Evolutionary conservation across 176 grass and related monocot genomes (phyloP).

Genomic region (Sorghum bicolor): DNA sequence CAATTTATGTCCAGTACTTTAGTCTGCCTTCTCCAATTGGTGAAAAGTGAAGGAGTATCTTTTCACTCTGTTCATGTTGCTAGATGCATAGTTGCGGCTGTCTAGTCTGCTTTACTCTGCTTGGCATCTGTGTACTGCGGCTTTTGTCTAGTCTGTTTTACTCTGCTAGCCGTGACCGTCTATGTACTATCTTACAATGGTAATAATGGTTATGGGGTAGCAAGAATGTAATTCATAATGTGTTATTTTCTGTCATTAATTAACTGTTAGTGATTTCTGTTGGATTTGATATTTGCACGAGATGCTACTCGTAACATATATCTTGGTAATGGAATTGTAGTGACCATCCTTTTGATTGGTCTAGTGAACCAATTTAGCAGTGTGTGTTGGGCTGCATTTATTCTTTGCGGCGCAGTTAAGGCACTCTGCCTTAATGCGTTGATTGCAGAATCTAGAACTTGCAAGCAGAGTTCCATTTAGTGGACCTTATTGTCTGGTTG

Average conservation of each 20-base stretch:
- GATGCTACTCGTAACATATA: neutral
- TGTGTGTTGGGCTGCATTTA: neutral
- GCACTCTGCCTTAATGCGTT: neutral
- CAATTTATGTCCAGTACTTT: neutral
- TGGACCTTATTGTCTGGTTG: neutral
- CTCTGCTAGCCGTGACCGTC: neutral
- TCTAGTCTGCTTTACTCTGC: neutral
- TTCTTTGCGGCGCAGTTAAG: neutral
- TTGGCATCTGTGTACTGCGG: neutral
- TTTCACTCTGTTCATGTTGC: neutral
- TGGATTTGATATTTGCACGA: neutral
- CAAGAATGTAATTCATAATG: neutral
- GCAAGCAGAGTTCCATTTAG: neutral
- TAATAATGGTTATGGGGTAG: neutral
- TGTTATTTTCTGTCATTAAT: neutral
- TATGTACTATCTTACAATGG: neutral
- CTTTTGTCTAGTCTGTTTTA: neutral
- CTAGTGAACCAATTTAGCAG: neutral
- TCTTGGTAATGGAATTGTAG: neutral
- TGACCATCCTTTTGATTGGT: neutral
- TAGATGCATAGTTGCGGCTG: neutral
- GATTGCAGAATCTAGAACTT: neutral
- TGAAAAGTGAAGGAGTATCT: neutral
- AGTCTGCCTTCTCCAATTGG: neutral
- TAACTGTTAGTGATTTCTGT: neutral